Conservation (phyloP, 2,329 filamentous ascomycete genomes). For the Penicillium sumatraense region DNA sequence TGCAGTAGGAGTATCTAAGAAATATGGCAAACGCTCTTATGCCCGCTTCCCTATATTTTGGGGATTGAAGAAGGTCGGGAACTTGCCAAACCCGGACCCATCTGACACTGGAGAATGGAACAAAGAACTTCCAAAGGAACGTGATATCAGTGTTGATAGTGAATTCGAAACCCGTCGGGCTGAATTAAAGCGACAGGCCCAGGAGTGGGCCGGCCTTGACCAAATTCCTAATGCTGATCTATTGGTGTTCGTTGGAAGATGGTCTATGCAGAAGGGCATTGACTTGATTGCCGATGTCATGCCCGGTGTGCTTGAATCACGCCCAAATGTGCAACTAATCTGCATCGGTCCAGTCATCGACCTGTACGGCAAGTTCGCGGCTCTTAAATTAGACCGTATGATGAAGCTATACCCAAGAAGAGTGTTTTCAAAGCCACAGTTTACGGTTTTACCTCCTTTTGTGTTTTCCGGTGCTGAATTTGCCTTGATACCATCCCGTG, state of each 20-base stretch:
- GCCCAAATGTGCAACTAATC: conserved; percentile 65
- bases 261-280: conserved; percentile 72
- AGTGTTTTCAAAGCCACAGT: conserved; percentile 71
- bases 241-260: conserved; percentile 71
- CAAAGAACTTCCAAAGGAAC: conserved; percentile 55
- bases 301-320: conserved; percentile 64
- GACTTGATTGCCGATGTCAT: conserved; percentile 72
- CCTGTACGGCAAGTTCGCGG: conserved; percentile 70
- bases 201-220: conserved; percentile 69
- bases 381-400: conserved; percentile 66
- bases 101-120: conserved; percentile 67
- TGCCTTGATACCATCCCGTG: conserved; percentile 69
- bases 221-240: conserved; percentile 66
- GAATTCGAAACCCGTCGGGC: conserved; percentile 59
- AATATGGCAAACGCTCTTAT: conserved; percentile 69
- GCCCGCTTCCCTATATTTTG: conserved; percentile 72
- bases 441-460: conserved; percentile 68
- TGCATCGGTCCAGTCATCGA: conserved; percentile 69
- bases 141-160: conserved; percentile 57
- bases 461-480: conserved; percentile 72
- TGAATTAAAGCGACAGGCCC: conserved; percentile 63
- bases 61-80: conserved; percentile 66
- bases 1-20: conserved; percentile 69
- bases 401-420: conserved; percentile 69
- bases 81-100: conserved; percentile 68